phyloP scores from a whole-genome alignment of 2,329 filamentous ascomycete genomes.

The Teratosphaeria epicoccoides region DNA sequence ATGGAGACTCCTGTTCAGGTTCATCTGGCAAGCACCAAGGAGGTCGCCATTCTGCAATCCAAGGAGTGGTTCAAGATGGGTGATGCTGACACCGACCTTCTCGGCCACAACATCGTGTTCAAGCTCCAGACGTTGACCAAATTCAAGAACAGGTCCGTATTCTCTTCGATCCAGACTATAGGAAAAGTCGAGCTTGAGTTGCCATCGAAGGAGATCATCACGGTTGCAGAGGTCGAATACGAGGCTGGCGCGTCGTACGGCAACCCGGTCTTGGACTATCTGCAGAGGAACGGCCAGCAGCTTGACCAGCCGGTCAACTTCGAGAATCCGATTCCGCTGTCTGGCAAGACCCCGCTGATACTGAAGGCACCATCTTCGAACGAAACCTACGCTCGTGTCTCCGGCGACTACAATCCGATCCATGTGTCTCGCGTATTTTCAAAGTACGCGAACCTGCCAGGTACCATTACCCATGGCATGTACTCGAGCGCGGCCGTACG shows the following conservation, averaged over 20 bases:
- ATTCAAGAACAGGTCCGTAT: slow-evolving; percentile 91
- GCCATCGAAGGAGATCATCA: slow-evolving; percentile 92
- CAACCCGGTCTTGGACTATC: slow-evolving; percentile 94
- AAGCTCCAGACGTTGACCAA: slow-evolving; percentile 81
- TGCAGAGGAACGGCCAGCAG: slow-evolving; percentile 78
- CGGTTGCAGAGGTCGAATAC: slow-evolving; percentile 95
- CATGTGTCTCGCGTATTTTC: slow-evolving; percentile 96
- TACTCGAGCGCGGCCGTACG: slow-evolving; percentile 96
- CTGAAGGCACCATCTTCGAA: slow-evolving; percentile 90
- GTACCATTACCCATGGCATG: slow-evolving; percentile 98
- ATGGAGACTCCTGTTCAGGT: slow-evolving; percentile 90
- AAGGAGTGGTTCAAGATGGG: slow-evolving; percentile 96
- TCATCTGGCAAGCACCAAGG: slow-evolving; percentile 75
- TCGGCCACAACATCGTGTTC: slow-evolving; percentile 92
- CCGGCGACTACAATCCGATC: slow-evolving; percentile 97
- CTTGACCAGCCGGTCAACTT: slow-evolving; percentile 96
- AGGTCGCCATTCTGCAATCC: slow-evolving; percentile 84
- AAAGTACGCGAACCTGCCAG: slow-evolving; percentile 86
- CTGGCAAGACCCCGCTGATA: slow-evolving; percentile 77
- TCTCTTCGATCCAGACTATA: slow-evolving; percentile 81
- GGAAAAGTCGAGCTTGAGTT: slow-evolving; percentile 90
- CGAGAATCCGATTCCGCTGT: slow-evolving; percentile 92
- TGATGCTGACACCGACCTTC: slow-evolving; percentile 73
- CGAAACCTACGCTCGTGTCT: slow-evolving; percentile 95
- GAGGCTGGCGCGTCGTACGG: slow-evolving; percentile 83